Conservation (phyloP, 805 yeast genomes). For the Candida quercuum region DNA sequence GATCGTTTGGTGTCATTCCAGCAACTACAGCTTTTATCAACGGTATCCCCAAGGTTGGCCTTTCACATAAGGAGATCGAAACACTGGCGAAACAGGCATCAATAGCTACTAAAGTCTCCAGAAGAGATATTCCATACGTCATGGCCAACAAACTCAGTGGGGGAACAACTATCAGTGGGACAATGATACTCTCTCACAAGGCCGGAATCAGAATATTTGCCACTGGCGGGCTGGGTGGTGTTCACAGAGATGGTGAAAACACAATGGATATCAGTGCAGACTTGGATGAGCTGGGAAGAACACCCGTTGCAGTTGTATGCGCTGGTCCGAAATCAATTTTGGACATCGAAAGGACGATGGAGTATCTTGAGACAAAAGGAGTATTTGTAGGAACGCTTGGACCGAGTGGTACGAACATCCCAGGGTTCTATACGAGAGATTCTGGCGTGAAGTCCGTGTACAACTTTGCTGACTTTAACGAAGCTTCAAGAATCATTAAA, state of each 20-base stretch:
- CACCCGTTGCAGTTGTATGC: conserved; percentile 87
- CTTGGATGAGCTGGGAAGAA: conserved; percentile 74
- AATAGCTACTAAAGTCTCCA: conserved; percentile 56
- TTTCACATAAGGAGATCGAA: conserved; percentile 41
- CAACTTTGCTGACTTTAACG: conserved; percentile 42
- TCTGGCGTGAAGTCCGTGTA: conserved; percentile 73
- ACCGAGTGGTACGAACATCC: conserved; percentile 48
- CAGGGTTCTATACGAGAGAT: conserved; percentile 78
- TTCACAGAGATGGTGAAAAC: conserved; percentile 68
- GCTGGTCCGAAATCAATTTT: conserved; percentile 87
- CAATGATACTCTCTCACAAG: conserved; percentile 71
- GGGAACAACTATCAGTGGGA: conserved; percentile 87
- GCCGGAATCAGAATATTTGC: conserved; percentile 85
- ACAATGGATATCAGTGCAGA: conserved; percentile 86
- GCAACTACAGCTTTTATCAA: conserved; percentile 78
- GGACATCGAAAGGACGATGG: conserved; percentile 77
- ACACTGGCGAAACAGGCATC: conserved; percentile 30
- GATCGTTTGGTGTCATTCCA: conserved; percentile 66
- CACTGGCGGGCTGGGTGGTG: conserved; percentile 93
- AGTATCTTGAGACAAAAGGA: conserved; percentile 86
- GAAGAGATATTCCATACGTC: conserved; percentile 73
- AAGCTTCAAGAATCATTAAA: conserved; percentile 61
- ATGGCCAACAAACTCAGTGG: conserved; percentile 64
- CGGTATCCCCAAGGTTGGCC: conserved; percentile 72
- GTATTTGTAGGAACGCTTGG: conserved; percentile 74